These are phyloP conservation scores for Pterulicium gracile DNA, from an alignment of 1,284 basidiomycete species.

Conservation along the genomic window DNA sequence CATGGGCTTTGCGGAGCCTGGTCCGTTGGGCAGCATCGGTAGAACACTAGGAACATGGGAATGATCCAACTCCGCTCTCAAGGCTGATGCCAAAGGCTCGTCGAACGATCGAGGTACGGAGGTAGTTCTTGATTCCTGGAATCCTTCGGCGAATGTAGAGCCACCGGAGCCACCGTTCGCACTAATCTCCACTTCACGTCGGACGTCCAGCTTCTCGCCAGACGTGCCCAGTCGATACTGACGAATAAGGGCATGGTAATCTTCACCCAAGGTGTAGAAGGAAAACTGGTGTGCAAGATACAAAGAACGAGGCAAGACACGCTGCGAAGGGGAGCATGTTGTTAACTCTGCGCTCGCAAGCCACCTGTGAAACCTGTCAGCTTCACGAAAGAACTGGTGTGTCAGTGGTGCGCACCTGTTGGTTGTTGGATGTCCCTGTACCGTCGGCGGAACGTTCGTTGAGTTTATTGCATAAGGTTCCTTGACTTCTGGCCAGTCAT, in stretches of 20 bases:
- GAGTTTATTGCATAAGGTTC: slow-evolving; percentile 19
- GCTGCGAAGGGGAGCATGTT: slow-evolving; percentile 47
- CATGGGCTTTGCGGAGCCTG: slow-evolving; percentile 26
- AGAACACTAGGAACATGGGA: slow-evolving; percentile 37
- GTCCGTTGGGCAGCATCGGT: slow-evolving; percentile 73
- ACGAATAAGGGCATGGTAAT: slow-evolving; percentile 71
- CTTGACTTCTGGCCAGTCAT: slow-evolving; percentile 46
- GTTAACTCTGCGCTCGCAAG: slow-evolving; percentile 74
- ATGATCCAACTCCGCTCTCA: slow-evolving; percentile 53
- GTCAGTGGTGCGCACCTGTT: slow-evolving; percentile 18
- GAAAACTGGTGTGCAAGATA: slow-evolving; percentile 77
- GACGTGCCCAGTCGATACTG: slow-evolving; percentile 53
- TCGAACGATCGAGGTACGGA: slow-evolving; percentile 54
- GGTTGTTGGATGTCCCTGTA: background rate
- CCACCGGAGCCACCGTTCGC: slow-evolving; percentile 29
- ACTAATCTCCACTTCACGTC: slow-evolving; percentile 59
- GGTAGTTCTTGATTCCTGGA: slow-evolving; percentile 26
- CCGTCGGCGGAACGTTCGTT: background rate
- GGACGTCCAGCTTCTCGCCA: slow-evolving; percentile 54
- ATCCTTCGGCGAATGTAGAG: slow-evolving; percentile 47
- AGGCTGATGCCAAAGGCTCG: slow-evolving; percentile 64
- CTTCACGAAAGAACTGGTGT: slow-evolving; percentile 1
- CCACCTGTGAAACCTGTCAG: slow-evolving; percentile 30
- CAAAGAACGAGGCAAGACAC: slow-evolving; percentile 57
- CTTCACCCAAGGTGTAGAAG: slow-evolving; percentile 66